These are phyloP conservation scores for Hymenoscyphus scutula DNA, from an alignment of 2,329 filamentous ascomycete species.

Conservation along the genomic window DNA sequence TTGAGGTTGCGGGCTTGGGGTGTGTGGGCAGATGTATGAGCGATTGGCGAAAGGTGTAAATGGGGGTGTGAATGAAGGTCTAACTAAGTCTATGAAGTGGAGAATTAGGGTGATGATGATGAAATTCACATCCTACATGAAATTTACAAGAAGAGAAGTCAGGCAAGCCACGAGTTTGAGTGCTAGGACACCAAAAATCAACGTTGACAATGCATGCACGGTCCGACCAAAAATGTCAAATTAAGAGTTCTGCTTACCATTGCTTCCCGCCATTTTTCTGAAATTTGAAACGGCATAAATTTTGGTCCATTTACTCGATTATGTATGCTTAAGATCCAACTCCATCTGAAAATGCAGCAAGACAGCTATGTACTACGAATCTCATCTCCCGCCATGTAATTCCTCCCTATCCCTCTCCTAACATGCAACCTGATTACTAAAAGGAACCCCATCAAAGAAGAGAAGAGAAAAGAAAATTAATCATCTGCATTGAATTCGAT, in stretches of 20 bases:
- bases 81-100: not conserved
- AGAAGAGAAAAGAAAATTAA: not conserved
- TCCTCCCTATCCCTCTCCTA: not conserved
- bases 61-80: not conserved
- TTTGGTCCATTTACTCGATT: not conserved
- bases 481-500: not conserved
- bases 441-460: not conserved
- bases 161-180: not conserved
- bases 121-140: not conserved
- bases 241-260: not conserved
- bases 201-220: not conserved
- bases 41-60: constrained; percentile 83
- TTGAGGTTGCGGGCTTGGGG: constrained; percentile 87
- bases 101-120: not conserved
- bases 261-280: not conserved
- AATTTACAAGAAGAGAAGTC: not conserved
- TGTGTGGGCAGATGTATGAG: constrained; percentile 95
- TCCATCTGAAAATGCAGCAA: not conserved
- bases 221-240: not conserved
- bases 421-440: not conserved
- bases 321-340: not conserved
- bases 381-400: not conserved
- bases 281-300: too few relatives aligned
- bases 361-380: not conserved
- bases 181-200: not conserved